A percentile compares a stretch with the other conserved stretches of the same genome.
Conservation (phyloP, 2,329 filamentous ascomycete species). For the Aureobasidium sp. region DNA sequence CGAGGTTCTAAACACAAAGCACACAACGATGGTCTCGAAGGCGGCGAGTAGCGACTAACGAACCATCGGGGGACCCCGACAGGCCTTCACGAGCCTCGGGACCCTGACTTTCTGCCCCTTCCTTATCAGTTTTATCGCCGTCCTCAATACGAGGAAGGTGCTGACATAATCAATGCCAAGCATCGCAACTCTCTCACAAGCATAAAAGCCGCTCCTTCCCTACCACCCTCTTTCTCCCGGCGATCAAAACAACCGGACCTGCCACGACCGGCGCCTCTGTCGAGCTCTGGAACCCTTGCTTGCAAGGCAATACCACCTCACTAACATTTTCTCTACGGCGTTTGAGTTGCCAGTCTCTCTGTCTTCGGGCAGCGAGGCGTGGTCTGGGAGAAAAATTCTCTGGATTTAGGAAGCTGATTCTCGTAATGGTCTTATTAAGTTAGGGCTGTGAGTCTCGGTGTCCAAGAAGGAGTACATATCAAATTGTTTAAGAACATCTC, state of each 20-base stretch:
- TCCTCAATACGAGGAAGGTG: neutral
- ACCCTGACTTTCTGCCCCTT: neutral
- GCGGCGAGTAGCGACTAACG: neutral
- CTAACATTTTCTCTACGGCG: conserved; percentile 44
- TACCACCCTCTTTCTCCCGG: conserved; percentile 32
- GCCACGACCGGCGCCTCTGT: conserved; percentile 61
- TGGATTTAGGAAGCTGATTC: conserved; percentile 62
- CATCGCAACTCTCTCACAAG: neutral
- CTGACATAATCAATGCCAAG: conserved; percentile 9
- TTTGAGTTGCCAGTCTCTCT: conserved; percentile 59
- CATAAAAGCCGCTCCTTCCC: conserved; percentile 5
- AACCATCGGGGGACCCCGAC: conserved; percentile 9
- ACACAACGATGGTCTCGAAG: neutral
- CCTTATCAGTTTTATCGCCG: conserved; percentile 5
- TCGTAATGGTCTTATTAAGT: conserved; percentile 62
- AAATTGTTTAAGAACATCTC: neutral
- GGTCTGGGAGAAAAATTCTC: conserved; percentile 57
- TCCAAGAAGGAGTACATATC: conserved; percentile 61
- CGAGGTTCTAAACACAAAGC: neutral
- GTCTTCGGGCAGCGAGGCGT: conserved; percentile 39
- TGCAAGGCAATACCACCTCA: conserved; percentile 18
- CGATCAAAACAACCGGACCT: conserved; percentile 57
- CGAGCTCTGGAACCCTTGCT: conserved; percentile 25
- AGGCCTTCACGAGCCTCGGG: neutral
- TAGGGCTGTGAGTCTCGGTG: conserved; percentile 65